Evolutionary conservation across 805 yeast species (phyloP), one percentile per base, ranked within the genome.

Genomic region (Lipomyces kockii): DNA sequence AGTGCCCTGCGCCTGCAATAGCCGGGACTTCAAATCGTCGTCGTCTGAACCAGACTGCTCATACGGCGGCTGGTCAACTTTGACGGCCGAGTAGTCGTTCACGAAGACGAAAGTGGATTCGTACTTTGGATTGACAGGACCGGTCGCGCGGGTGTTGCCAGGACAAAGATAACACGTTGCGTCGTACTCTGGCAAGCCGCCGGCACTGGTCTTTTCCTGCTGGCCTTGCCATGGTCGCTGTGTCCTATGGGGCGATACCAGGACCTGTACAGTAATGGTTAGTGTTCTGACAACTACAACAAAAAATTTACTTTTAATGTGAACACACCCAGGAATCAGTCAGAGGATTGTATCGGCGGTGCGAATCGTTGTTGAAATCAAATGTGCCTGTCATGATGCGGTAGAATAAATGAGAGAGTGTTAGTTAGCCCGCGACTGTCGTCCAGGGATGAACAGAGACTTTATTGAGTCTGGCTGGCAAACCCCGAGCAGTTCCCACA

Each of bases 151-250:
- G 12, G 78, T 77, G 76, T 89, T 89, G 2, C 91, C 87, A 0
- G 93, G 92, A 77, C 93, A 89, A 69, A 89, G 79, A 77, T 85
- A 89, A 78, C 94, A 89, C 70, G 83, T 83, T 25, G 84, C 84
- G 73, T 89, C 93, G 74, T 85, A 88, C 43, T 72, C 79, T 3
- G 90, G 89, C 69, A 83, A 79, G 35, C 76, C 72, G 17, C 78
- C 80, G 57, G 76, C 80, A 62, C 76, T 73, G 17, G 82, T 76
- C 46, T 80, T 80, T 75, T 89, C 93, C 70, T 86, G 82, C 69
- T 87, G 90, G 49, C 93, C 93, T 76, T 86, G 89, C 93, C 93
- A 89, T 25, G 94, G 93, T 71, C 94, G 82, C 76, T 88, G 87
- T 37, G 92, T 86, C 65, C 93, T 80, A 74, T 89, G 94, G 5